These are phyloP conservation scores for Rhodotorula sp. DNA, from an alignment of 1,284 basidiomycete species.

Conservation along the genomic window DNA sequence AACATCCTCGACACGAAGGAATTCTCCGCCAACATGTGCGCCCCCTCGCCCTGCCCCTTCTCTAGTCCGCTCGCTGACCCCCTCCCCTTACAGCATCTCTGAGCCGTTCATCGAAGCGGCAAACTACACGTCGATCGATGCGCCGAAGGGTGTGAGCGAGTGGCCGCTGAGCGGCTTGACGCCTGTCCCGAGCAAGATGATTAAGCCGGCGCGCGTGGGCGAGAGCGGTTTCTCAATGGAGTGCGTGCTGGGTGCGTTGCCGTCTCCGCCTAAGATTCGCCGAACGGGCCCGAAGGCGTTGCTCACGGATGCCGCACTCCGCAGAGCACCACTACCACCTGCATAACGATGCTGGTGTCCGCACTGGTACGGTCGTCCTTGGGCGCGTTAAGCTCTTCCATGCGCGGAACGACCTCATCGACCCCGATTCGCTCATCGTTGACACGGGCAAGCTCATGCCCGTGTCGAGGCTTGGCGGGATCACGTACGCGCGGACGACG, in stretches of 20 bases:
- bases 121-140: constrained; percentile 67
- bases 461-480: constrained; percentile 66
- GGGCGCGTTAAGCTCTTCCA: constrained; percentile 68
- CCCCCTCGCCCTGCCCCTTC: too few species aligned
- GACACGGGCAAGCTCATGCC: constrained; percentile 65
- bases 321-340: constrained; percentile 58
- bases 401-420: constrained; percentile 60
- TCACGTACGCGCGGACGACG: constrained; percentile 56
- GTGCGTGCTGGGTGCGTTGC: constrained; percentile 62
- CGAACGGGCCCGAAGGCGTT: too few species aligned
- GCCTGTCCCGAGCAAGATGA: constrained; percentile 61
- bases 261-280: background rate
- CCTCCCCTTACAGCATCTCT: constrained; percentile 15
- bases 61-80: too few species aligned
- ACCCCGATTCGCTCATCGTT: constrained; percentile 58
- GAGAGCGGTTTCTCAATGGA: constrained; percentile 72
- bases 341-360: constrained; percentile 51
- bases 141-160: constrained; percentile 66
- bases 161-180: constrained; percentile 74
- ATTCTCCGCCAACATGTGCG: constrained; percentile 68
- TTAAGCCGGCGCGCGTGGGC: constrained; percentile 67
- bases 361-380: constrained; percentile 62
- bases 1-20: constrained; percentile 69
- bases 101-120: constrained; percentile 67
- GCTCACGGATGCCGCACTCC: background rate